Conservation (phyloP, 371 early-diverging fungal genomes). For the Amoeboaphelidium protococcarum region DNA sequence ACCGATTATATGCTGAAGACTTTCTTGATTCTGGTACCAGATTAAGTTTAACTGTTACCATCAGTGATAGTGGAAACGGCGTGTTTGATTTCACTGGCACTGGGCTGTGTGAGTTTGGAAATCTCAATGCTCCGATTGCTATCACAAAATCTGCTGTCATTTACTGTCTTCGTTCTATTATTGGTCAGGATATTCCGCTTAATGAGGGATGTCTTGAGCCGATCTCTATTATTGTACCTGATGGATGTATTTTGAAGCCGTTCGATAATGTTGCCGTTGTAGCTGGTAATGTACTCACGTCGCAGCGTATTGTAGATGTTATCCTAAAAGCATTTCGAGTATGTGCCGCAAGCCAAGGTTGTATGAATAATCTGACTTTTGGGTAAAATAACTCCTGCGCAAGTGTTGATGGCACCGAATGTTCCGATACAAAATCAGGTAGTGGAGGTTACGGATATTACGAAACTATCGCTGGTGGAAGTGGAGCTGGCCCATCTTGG, state of each 20-base stretch:
- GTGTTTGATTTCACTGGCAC: slow-evolving; percentile 81
- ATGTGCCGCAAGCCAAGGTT: slow-evolving; percentile 79
- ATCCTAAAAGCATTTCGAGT: slow-evolving; percentile 65
- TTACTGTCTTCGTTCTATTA: slow-evolving; percentile 71
- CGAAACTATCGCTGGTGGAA: slow-evolving; percentile 69
- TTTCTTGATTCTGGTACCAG: slow-evolving; percentile 82
- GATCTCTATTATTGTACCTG: slow-evolving; percentile 46
- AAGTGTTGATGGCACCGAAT: slow-evolving; percentile 6
- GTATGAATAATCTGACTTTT: slow-evolving; percentile 71
- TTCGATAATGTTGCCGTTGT: slow-evolving; percentile 52
- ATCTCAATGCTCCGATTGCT: slow-evolving; percentile 21
- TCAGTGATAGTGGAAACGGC: slow-evolving; percentile 40
- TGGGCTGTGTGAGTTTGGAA: slow-evolving; percentile 24
- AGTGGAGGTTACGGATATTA: slow-evolving; percentile 75
- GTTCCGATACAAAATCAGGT: slow-evolving; percentile 7
- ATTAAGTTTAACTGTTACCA: slow-evolving; percentile 42
- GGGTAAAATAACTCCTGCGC: slow-evolving; percentile 23
- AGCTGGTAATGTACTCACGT: slow-evolving; percentile 85
- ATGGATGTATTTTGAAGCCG: slow-evolving; percentile 13
- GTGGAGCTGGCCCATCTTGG: slow-evolving; percentile 76
- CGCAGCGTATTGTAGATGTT: slow-evolving; percentile 76
- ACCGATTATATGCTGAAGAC: slow-evolving; percentile 32
- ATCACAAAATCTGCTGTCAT: slow-evolving; percentile 70
- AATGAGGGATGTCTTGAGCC: slow-evolving; percentile 63
- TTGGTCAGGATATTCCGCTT: slow-evolving; percentile 63